phyloP scores from a whole-genome alignment of 805 yeast species.

The Ogataea ramenticola region DNA sequence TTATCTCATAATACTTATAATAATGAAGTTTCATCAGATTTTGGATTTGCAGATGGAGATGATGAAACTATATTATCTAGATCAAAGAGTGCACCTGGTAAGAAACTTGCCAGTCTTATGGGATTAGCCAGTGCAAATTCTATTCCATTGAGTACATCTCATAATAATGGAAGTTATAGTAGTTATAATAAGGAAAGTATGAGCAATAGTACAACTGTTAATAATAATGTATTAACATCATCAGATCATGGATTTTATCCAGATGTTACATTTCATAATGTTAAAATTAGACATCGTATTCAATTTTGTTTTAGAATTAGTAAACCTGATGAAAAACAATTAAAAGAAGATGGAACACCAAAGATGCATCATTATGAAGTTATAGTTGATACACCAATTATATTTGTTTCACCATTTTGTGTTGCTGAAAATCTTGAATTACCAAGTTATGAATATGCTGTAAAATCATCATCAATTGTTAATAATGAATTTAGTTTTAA shows the following conservation, averaged over 20 bases:
- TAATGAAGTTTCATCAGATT: constrained; percentile 5
- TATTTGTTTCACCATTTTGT: constrained; percentile 38
- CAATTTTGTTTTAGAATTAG: constrained; percentile 67
- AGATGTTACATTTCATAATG: constrained; percentile 55
- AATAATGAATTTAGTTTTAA: constrained; percentile 8
- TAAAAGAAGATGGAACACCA: constrained; percentile 21
- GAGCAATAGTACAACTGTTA: no score
- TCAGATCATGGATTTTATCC: constrained; percentile 38
- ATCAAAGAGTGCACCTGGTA: constrained; percentile 3
- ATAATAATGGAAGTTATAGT: not conserved
- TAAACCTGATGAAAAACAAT: constrained; percentile 43
- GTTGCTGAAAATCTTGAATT: constrained; percentile 26
- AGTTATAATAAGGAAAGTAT: not conserved
- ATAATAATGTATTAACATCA: not conserved
- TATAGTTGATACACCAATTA: constrained; percentile 70
- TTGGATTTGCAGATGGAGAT: constrained; percentile 4
- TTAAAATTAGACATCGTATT: constrained; percentile 57
- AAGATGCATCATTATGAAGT: constrained; percentile 73
- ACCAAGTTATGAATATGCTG: constrained; percentile 32
- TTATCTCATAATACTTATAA: constrained; percentile 15
- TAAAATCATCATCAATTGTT: constrained; percentile 5
- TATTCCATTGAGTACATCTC: not conserved
- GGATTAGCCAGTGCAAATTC: not conserved
- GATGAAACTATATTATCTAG: constrained; percentile 4
- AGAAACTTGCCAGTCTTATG: not conserved